These are phyloP conservation scores for Chytriomyces confervae DNA, from an alignment of 192 early-diverging fungal genomes.

Conservation along the genomic window DNA sequence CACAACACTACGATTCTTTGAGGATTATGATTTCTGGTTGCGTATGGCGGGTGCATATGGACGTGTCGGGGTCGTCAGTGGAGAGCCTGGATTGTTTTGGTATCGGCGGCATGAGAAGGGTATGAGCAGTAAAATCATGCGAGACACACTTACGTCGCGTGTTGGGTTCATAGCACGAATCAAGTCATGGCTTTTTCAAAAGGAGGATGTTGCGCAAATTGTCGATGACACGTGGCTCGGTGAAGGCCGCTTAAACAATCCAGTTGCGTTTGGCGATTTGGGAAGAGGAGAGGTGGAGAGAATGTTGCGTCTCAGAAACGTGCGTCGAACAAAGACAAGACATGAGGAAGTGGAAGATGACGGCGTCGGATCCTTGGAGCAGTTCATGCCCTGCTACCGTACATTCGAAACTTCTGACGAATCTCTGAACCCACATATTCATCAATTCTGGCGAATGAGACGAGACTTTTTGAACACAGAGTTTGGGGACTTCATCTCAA, in stretches of 20 bases:
- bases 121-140: constrained; percentile 30
- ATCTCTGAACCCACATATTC: background rate
- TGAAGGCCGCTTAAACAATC: constrained; percentile 37
- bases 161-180: background rate
- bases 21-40: constrained; percentile 50
- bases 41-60: constrained; percentile 29
- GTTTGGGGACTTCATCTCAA: background rate
- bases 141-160: background rate
- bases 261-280: constrained; percentile 40
- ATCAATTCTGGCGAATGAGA: background rate
- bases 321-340: background rate
- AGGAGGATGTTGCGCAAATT: constrained; percentile 1
- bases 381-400: constrained; percentile 37
- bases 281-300: constrained; percentile 11
- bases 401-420: constrained; percentile 10
- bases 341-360: background rate
- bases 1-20: constrained; percentile 35
- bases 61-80: constrained; percentile 14
- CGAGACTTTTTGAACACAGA: background rate
- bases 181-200: too few species aligned
- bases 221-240: constrained; percentile 8
- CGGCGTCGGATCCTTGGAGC: constrained; percentile 1
- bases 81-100: constrained; percentile 39
- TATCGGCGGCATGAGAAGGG: constrained; percentile 42
- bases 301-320: constrained; percentile 19